phyloP scores from a whole-genome alignment of 306 rosid genomes.

The Sechiopsis laciniata region DNA sequence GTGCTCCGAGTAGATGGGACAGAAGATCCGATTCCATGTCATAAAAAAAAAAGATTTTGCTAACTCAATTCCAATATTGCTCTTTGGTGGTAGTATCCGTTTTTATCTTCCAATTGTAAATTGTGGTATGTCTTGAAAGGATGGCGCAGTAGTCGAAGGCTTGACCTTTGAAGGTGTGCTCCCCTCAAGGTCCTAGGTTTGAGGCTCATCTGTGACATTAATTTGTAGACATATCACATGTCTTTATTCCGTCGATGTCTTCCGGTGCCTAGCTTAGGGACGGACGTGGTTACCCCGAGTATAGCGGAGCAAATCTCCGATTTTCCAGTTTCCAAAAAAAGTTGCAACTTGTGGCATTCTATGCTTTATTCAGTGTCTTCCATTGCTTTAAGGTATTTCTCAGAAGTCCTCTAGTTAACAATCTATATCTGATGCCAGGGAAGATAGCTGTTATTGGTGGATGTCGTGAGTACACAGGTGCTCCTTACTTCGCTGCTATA shows the following conservation, averaged over 20 bases:
- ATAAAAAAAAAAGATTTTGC: not conserved
- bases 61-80: not conserved
- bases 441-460: slow-evolving; percentile 89
- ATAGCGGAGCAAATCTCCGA: too few relatives aligned
- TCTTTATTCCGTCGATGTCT: too few relatives aligned
- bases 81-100: not conserved
- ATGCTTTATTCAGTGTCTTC: slow-evolving; percentile 12
- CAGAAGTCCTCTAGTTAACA: not conserved
- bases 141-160: too few relatives aligned
- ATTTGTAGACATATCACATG: too few relatives aligned
- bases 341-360: not conserved
- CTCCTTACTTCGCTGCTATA: slow-evolving; percentile 94
- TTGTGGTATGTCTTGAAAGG: not conserved
- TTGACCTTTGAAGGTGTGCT: too few relatives aligned
- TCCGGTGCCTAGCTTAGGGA: too few relatives aligned
- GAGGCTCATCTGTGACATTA: too few relatives aligned
- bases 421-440: slow-evolving; percentile 48
- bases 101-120: not conserved
- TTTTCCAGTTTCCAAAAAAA: too few relatives aligned
- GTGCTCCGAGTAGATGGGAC: too few relatives aligned
- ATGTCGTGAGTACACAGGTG: slow-evolving; percentile 97
- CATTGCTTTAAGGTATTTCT: not conserved
- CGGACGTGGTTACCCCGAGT: too few relatives aligned
- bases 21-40: too few relatives aligned
- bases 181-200: too few relatives aligned